Conservation (phyloP, 257 asterid species). For the Eucommia ulmoides region DNA sequence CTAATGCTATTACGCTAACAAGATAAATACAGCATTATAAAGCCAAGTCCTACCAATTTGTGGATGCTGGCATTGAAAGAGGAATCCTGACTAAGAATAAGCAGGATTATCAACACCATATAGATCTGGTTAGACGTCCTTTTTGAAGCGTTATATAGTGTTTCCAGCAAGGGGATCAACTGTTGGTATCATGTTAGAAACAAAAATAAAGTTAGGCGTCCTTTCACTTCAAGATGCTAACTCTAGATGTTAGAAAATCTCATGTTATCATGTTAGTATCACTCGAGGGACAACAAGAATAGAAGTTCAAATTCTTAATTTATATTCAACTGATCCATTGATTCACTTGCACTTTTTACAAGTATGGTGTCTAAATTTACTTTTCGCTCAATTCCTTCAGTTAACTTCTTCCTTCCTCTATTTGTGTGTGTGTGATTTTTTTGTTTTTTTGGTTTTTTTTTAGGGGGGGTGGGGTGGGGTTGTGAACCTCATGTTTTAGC, state of each 20-base stretch:
- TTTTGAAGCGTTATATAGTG: slow-evolving; percentile 74
- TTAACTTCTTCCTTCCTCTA: no score
- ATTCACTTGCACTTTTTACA: background rate
- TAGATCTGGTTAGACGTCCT: slow-evolving; percentile 85
- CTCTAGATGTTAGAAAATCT: background rate
- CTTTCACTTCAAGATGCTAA: no score
- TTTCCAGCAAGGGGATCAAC: slow-evolving; percentile 94
- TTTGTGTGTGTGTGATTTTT: background rate
- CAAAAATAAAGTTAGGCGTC: slow-evolving; percentile 10
- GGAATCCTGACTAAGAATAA: slow-evolving; percentile 91
- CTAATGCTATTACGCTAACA: no score
- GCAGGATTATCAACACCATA: slow-evolving; percentile 84
- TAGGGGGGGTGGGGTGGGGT: background rate
- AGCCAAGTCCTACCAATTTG: slow-evolving; percentile 46
- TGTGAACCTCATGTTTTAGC: no score
- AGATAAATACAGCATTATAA: slow-evolving; percentile 5
- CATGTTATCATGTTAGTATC: background rate
- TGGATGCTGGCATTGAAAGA: slow-evolving; percentile 82
- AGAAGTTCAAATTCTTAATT: background rate
- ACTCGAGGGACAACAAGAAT: background rate
- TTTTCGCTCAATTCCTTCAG: no score
- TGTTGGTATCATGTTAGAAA: slow-evolving; percentile 22
- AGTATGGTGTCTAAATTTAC: no score
- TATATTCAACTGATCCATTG: background rate
- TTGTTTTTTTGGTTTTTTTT: background rate